Evolutionary conservation across 2,329 filamentous ascomycete species (phyloP).

Genomic region (Salinomyces thailandicus): DNA sequence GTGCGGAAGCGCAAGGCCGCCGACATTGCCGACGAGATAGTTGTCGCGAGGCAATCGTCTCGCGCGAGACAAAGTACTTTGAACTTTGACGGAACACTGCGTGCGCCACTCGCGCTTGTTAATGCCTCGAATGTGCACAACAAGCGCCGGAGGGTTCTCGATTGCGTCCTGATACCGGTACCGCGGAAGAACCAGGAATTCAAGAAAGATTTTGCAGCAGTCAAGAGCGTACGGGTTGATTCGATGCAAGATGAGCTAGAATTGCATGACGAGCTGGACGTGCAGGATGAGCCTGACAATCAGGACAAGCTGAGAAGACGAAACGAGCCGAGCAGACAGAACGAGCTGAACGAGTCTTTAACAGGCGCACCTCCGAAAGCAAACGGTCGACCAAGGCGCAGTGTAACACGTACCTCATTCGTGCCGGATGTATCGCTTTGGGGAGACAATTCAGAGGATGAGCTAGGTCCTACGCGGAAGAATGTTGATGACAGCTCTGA

Average conservation of each 20-base stretch:
- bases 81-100: neutral
- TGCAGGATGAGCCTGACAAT: too few species aligned
- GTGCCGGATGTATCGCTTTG: neutral
- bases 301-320: too few species aligned
- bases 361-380: neutral
- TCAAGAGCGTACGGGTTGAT: too few species aligned
- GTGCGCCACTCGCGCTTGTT: neutral
- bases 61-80: too few species aligned
- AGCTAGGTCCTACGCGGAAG: neutral
- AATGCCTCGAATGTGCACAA: neutral
- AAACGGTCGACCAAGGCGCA: neutral
- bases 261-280: too few species aligned
- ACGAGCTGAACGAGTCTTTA: neutral
- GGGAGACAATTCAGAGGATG: neutral
- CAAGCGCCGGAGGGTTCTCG: neutral
- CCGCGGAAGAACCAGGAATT: neutral
- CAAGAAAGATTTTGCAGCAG: too few species aligned
- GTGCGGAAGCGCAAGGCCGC: neutral
- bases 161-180: neutral
- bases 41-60: neutral
- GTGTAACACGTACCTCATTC: neutral
- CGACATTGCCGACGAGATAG: neutral
- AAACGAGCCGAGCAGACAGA: neutral
- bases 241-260: too few species aligned
- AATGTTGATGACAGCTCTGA: neutral